phyloP scores from a whole-genome alignment of 176 grass and related monocot genomes.

The Olyra latifolia region DNA sequence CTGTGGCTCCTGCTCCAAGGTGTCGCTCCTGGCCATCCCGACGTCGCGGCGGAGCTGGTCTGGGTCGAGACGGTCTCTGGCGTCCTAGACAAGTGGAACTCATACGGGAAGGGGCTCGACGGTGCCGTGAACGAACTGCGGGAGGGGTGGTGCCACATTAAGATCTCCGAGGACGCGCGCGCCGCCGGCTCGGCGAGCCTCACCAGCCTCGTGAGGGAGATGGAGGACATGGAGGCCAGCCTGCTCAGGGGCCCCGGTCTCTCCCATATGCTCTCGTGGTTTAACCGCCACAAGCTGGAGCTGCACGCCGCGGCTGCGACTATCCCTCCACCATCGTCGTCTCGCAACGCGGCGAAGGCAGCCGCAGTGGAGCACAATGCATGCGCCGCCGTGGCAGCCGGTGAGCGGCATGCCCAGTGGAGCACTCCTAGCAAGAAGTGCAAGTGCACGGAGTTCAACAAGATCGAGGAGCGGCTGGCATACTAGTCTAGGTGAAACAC shows the following conservation, averaged over 20 bases:
- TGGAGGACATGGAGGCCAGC: background rate
- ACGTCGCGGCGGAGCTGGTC: conserved; percentile 3
- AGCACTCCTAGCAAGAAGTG: background rate
- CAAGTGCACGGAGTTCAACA: background rate
- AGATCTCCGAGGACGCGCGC: background rate
- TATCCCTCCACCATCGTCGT: background rate
- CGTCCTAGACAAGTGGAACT: background rate
- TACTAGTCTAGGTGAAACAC: conserved; percentile 11
- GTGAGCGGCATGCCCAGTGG: background rate
- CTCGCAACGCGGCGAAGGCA: background rate
- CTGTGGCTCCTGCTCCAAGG: background rate
- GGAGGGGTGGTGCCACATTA: background rate
- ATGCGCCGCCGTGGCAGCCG: background rate
- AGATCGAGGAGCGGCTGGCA: background rate
- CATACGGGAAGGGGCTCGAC: background rate
- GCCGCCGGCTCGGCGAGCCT: background rate
- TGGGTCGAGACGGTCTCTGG: background rate
- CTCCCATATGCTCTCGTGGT: background rate
- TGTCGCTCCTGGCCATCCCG: background rate
- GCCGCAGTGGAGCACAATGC: background rate
- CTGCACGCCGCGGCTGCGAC: background rate
- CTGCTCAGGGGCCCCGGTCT: background rate
- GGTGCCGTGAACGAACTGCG: background rate
- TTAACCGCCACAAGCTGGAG: background rate
- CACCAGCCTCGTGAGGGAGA: background rate